A percentile compares a stretch with the other conserved stretches of the same genome.
Conservation (phyloP, 73 alveolate genomes). For the Tetrahymena thermophila region DNA sequence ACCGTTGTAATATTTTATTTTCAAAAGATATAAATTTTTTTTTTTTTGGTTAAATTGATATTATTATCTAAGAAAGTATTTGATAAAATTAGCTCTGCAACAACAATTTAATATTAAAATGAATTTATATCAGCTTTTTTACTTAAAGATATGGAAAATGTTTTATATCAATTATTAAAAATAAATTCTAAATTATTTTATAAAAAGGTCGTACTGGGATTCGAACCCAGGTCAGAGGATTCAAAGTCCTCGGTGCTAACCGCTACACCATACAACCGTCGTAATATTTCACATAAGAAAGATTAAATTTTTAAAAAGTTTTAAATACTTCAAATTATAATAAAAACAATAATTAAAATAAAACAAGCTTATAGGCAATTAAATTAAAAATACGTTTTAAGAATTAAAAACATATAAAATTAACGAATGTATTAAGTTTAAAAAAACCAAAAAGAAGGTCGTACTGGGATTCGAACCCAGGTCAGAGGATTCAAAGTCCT, state of each 20-base stretch:
- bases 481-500: conserved; percentile 4
- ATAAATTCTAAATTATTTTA: neutral
- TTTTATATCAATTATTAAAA: no score
- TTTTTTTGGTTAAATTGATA: no score
- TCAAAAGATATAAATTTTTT: neutral
- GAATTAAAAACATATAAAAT: no score
- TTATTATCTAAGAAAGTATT: no score
- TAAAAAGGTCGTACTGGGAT: conserved; percentile 3
- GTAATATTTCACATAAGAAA: neutral
- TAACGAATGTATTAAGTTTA: no score
- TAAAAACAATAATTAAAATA: no score
- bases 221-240: conserved; percentile 6
- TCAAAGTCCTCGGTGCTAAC: conserved; percentile 5
- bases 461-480: conserved; percentile 6
- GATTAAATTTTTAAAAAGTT: neutral
- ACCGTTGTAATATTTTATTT: neutral
- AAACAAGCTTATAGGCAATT: no score
- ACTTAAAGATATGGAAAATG: no score
- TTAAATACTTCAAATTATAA: neutral
- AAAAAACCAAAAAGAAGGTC: neutral
- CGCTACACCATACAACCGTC: conserved; percentile 2
- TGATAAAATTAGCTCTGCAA: neutral
- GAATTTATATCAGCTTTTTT: no score
- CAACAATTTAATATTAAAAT: no score
- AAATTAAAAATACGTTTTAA: no score